These are phyloP conservation scores for Trichophyton schoenleinii DNA, from an alignment of 2,329 filamentous ascomycete genomes.

Conservation along the genomic window DNA sequence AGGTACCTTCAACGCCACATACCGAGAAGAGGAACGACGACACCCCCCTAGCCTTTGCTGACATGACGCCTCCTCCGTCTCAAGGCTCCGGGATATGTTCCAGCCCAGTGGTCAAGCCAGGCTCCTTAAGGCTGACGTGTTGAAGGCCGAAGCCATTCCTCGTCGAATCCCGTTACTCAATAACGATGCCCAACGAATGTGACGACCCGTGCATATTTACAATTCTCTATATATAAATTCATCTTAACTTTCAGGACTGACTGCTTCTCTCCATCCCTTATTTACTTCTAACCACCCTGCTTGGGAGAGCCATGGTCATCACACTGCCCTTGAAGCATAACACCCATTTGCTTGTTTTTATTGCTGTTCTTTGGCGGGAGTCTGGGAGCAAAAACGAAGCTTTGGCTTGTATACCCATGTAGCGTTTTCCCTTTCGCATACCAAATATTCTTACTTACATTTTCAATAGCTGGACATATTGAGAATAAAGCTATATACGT, in stretches of 20 bases:
- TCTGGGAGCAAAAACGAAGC: slow-evolving; percentile 1
- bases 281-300: not conserved
- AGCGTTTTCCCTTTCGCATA: not conserved
- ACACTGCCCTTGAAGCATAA: not conserved
- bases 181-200: not conserved
- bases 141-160: not conserved
- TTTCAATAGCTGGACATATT: not conserved
- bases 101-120: not conserved
- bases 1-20: not conserved
- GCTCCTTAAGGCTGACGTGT: not conserved
- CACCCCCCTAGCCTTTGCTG: not conserved
- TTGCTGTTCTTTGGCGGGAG: not conserved
- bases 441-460: not conserved
- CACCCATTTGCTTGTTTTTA: not conserved
- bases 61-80: not conserved
- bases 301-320: not conserved
- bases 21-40: not conserved
- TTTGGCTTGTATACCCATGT: slow-evolving; percentile 3
- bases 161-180: not conserved
- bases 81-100: not conserved
- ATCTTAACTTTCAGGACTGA: not conserved
- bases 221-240: not conserved
- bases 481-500: not conserved
- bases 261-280: not conserved
- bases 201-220: not conserved